A percentile compares a stretch with the other conserved stretches of the same genome.
Conservation (phyloP, 495 filamentous ascomycete species). For the Aspergillus sclerotioniger region DNA sequence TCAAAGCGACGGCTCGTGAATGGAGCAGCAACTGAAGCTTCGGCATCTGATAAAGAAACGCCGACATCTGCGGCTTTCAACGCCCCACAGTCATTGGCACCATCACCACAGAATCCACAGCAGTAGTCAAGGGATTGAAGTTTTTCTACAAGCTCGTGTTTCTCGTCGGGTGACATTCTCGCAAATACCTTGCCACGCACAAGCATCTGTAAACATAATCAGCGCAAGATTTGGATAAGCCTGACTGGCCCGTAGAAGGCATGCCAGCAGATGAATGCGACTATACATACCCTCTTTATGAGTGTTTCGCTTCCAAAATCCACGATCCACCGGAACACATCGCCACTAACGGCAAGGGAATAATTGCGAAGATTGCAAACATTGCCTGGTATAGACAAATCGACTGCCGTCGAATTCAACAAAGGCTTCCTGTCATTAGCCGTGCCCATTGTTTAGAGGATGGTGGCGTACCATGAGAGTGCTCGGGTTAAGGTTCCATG, state of each 20-base stretch:
- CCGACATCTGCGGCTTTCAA: conserved; percentile 97
- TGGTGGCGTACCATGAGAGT: conserved; percentile 61
- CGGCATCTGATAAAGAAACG: conserved; percentile 96
- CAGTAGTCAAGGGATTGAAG: conserved; percentile 96
- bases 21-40: conserved; percentile 95
- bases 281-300: conserved; percentile 57
- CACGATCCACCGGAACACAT: conserved; percentile 94
- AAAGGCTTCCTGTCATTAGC: conserved; percentile 59
- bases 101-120: conserved; percentile 95
- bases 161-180: conserved; percentile 98
- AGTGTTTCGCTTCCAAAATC: conserved; percentile 81
- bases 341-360: conserved; percentile 83
- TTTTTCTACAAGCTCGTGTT: conserved; percentile 96
- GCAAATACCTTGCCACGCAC: conserved; percentile 92
- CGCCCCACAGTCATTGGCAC: conserved; percentile 97
- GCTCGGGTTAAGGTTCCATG: conserved; percentile 69
- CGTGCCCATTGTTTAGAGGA: not conserved
- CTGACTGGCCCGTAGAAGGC: not conserved
- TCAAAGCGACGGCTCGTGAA: conserved; percentile 97
- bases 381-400: conserved; percentile 83
- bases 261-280: no score
- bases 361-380: conserved; percentile 76
- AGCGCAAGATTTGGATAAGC: not conserved
- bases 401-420: conserved; percentile 62
- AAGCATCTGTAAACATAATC: conserved; percentile 62